Evolutionary conservation across 2,329 filamentous ascomycete genomes (phyloP).

Genomic region (Metarhizium humberi): DNA sequence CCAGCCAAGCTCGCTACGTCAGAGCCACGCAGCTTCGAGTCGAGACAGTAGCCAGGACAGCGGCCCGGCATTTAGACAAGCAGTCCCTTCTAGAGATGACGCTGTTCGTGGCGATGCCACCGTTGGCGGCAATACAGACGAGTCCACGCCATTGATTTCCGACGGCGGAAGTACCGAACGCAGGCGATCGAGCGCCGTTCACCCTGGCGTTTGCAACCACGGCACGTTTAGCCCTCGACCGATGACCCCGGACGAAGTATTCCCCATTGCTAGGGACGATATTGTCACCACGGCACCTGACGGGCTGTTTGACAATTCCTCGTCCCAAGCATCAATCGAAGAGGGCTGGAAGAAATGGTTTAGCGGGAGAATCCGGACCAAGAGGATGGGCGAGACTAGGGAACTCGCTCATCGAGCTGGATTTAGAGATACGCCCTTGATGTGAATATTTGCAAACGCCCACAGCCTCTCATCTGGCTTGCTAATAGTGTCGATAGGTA

Average conservation of each 20-base stretch:
- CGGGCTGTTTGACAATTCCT: conserved; percentile 28
- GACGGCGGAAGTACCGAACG: conserved; percentile 1
- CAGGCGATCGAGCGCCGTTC: conserved; percentile 12
- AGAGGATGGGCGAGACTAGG: conserved; percentile 64
- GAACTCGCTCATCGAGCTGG: conserved; percentile 65
- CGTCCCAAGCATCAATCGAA: conserved; percentile 27
- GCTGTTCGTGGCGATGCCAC: conserved; percentile 8
- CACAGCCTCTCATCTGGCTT: neutral
- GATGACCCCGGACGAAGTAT: conserved; percentile 33
- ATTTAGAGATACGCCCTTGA: conserved; percentile 60
- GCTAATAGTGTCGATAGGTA: conserved; percentile 48
- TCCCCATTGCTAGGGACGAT: conserved; percentile 20
- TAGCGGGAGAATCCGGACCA: conserved; percentile 44
- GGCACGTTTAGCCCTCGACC: conserved; percentile 69
- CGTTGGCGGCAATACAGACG: conserved; percentile 19
- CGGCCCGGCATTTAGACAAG: conserved; percentile 6
- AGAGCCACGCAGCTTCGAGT: conserved; percentile 29
- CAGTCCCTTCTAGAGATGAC: conserved; percentile 4
- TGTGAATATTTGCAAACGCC: conserved; percentile 45
- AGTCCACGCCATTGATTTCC: conserved; percentile 42
- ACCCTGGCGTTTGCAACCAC: conserved; percentile 51
- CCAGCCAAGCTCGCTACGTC: conserved; percentile 36
- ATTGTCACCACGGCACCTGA: conserved; percentile 21
- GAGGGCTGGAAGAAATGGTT: conserved; percentile 40
- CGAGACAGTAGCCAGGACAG: conserved; percentile 11